Conservation (phyloP, 2,329 filamentous ascomycete species). For the Hymenoscyphus albidus region DNA sequence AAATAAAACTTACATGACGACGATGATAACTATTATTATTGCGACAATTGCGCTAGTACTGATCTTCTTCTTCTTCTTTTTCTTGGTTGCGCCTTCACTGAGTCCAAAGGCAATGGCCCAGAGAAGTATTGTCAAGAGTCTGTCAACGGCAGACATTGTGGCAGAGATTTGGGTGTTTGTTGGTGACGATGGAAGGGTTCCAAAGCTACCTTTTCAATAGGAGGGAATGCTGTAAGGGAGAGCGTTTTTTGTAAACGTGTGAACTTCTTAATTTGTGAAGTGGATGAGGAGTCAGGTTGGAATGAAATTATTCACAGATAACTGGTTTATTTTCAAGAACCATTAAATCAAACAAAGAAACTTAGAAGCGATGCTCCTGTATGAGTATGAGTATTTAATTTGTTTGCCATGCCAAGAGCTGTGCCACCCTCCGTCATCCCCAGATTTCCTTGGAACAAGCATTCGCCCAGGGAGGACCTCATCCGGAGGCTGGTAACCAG, state of each 20-base stretch:
- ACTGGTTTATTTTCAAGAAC: background rate
- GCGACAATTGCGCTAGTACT: background rate
- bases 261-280: background rate
- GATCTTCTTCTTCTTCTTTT: slow-evolving; percentile 5
- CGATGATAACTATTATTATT: slow-evolving; percentile 48
- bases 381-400: background rate
- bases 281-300: background rate
- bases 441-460: slow-evolving; percentile 1
- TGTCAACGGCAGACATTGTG: slow-evolving; percentile 5
- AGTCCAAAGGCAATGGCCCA: slow-evolving; percentile 1
- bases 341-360: background rate
- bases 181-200: background rate
- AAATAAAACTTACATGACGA: slow-evolving; percentile 49
- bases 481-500: background rate
- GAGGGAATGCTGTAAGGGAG: background rate
- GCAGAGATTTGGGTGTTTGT: background rate
- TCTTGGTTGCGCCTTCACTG: background rate
- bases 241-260: background rate
- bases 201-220: background rate
- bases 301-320: background rate
- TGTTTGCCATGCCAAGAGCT: background rate
- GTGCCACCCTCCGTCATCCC: background rate
- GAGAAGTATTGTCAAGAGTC: slow-evolving; percentile 5
- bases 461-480: background rate
- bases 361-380: background rate